These are phyloP conservation scores for Lasiosphaeria miniovina DNA, from an alignment of 495 filamentous ascomycete species.

Conservation along the genomic window DNA sequence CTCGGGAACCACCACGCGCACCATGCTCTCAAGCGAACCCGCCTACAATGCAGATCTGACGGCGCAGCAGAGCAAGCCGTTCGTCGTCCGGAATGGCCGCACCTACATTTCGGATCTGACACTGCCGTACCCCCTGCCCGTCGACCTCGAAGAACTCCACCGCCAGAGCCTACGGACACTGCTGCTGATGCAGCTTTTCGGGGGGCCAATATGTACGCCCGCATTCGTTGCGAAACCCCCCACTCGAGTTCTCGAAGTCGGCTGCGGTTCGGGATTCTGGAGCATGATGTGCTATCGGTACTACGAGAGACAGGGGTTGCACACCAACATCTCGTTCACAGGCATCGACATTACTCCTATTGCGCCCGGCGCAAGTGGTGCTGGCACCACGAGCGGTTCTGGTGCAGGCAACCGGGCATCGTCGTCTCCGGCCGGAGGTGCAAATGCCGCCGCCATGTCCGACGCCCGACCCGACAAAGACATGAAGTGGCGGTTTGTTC, in stretches of 20 bases:
- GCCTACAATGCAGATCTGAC: constrained; percentile 22
- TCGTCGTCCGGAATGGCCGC: constrained; percentile 70
- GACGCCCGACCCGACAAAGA: constrained; percentile 50
- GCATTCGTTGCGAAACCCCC: constrained; percentile 63
- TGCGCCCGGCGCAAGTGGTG: constrained; percentile 60
- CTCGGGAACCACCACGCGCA: constrained; percentile 33
- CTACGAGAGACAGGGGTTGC: constrained; percentile 57
- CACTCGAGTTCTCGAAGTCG: constrained; percentile 76
- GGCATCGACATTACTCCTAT: constrained; percentile 81
- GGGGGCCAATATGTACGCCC: constrained; percentile 73
- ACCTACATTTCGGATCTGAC: constrained; percentile 76
- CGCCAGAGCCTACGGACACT: constrained; percentile 81
- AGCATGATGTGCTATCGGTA: constrained; percentile 79
- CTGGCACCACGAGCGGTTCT: constrained; percentile 3
- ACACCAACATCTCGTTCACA: constrained; percentile 63
- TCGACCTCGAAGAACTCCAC: constrained; percentile 84
- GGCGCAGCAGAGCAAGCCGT: constrained; percentile 53
- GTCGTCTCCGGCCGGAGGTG: constrained; percentile 10
- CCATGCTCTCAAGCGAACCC: constrained; percentile 35
- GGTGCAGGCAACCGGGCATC: constrained; percentile 10
- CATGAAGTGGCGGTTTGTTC: constrained; percentile 84
- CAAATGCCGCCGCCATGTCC: background rate
- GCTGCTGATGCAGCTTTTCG: constrained; percentile 76
- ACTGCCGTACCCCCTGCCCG: constrained; percentile 77
- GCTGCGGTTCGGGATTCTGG: constrained; percentile 89